These are phyloP conservation scores for Solanum piurae DNA, from an alignment of 257 asterid genomes.

Conservation along the genomic window DNA sequence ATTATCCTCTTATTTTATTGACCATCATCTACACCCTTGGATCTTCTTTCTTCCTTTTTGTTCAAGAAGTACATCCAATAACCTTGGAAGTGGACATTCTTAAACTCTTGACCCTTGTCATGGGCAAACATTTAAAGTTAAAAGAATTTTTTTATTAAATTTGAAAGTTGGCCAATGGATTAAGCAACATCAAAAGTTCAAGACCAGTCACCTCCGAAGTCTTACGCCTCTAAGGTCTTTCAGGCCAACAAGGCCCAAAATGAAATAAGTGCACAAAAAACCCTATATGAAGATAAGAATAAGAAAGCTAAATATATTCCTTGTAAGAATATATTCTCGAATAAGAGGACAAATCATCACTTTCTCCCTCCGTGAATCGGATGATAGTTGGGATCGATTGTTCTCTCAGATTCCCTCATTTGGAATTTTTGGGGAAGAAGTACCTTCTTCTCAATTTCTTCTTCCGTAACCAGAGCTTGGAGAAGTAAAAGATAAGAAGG, in stretches of 20 bases:
- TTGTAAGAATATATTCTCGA: too few species aligned
- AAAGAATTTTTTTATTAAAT: neutral
- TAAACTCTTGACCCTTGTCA: too few species aligned
- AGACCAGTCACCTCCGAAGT: neutral
- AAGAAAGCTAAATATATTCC: too few species aligned
- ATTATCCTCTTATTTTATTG: too few species aligned
- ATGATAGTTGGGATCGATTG: too few species aligned
- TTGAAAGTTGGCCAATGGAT: neutral
- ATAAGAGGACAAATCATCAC: too few species aligned
- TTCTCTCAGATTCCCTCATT: too few species aligned
- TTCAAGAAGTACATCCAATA: neutral
- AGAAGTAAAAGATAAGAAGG: too few species aligned
- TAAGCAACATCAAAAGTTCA: neutral
- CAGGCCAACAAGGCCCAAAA: neutral
- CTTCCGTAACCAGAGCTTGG: too few species aligned
- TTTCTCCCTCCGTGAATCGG: too few species aligned
- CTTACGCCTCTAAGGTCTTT: neutral
- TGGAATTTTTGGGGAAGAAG: too few species aligned
- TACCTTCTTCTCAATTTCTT: rapidly evolving
- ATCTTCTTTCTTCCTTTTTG: neutral
- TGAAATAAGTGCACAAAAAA: neutral
- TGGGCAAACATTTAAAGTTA: neutral
- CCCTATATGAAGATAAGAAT: neutral
- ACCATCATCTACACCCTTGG: neutral
- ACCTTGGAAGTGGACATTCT: neutral